Base-by-base conservation (phyloP, 805 yeast species). In the Starmerella kuoi region DNA sequence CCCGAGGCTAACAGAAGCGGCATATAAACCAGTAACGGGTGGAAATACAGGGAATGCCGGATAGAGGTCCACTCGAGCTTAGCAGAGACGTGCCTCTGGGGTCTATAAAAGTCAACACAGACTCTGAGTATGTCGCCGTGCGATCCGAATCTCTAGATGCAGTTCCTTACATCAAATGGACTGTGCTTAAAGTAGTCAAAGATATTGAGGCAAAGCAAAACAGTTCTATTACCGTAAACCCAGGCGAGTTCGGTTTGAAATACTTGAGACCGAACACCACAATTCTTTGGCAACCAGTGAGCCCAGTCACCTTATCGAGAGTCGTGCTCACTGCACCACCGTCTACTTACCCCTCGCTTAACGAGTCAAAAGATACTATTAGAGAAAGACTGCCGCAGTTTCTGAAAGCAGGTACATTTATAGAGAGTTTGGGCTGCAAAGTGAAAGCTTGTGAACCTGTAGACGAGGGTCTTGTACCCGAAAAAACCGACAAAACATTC, bases 401-500 rank as follows among this genome's bases (percentile, higher is more conserved):
- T 12, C 60, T 63, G 20, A 60, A 66, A 24, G 69, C 65, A 35
- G 72, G 69, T 20, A 74, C 70, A 46, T 38, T 51, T 6, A 59
- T 72, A 2, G 58, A 72, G 17, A 58, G 56, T 4, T 52, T 74
- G 17, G 68, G 69, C 47, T 80, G 80, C 18, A 53, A 54, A 5
- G 68, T 83, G 2, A 51, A 72, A 3, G 67, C 77, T 20, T 74
- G 85, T 56, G 93, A 82, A 51, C 94, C 94, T 0, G 67, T 74
- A 2, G 73, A 70, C 32, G 93, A 82, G 55, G 94, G 94, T 1
- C 49, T 79, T 1, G 57, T 61, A 18, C 42, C 49, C 1, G 57
- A 60, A 1, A 26, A 37, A 6, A 24, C 21, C n/a, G 22, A 88
- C 0, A 63, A 31, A 7, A 31, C 27, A 20, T 42, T 41, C 12